phyloP scores from a whole-genome alignment of 805 yeast species.

The Phaffomyces antillensis region DNA sequence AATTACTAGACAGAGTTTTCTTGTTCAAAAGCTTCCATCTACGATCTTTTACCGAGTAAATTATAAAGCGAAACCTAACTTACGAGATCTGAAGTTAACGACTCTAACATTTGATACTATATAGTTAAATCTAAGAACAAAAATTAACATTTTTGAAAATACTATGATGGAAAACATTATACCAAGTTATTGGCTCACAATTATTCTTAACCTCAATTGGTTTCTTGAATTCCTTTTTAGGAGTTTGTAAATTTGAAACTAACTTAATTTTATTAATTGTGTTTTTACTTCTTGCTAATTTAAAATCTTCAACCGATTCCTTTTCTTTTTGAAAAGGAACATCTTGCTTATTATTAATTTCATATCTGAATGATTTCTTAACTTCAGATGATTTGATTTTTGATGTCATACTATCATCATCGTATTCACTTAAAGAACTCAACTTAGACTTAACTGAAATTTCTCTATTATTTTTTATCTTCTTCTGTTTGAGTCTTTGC shows the following conservation, averaged over 20 bases:
- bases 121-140: conserved; percentile 14
- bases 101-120: no score
- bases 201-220: conserved; percentile 7
- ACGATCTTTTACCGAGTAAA: no score
- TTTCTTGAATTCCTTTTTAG: no score
- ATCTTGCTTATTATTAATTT: no score
- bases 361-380: not conserved
- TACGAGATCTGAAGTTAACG: not conserved
- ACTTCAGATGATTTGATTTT: not conserved
- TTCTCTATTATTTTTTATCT: conserved; percentile 10
- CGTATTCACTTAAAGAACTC: not conserved
- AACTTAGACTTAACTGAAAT: conserved; percentile 3
- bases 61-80: not conserved
- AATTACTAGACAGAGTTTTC: no score
- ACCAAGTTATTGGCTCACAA: conserved; percentile 48
- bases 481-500: conserved; percentile 15
- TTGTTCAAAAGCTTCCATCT: no score
- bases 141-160: conserved; percentile 39
- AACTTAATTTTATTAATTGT: conserved; percentile 1
- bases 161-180: conserved; percentile 41
- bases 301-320: conserved; percentile 3
- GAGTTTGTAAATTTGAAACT: not conserved
- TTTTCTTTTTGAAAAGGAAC: not conserved
- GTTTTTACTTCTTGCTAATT: not conserved
- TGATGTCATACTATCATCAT: not conserved